Conservation (phyloP, 768 basidiomycete genomes). For the Mycena amicta region DNA sequence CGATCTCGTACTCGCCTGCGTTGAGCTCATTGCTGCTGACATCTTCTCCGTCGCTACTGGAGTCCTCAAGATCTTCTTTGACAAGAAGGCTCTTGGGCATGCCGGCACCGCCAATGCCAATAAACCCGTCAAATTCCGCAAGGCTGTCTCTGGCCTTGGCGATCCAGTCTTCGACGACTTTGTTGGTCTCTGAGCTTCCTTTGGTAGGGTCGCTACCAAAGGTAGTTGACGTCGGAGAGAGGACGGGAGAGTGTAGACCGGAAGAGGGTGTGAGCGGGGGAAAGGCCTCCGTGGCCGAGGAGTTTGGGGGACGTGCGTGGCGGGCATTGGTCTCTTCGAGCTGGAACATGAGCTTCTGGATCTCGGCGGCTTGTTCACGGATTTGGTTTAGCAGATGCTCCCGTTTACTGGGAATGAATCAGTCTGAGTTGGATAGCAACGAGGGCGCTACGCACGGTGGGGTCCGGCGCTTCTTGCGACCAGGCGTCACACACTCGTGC, state of each 20-base stretch:
- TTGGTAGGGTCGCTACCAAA: constrained; percentile 15
- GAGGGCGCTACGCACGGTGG: constrained; percentile 61
- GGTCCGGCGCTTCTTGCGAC: constrained; percentile 76
- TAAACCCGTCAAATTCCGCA: constrained; percentile 66
- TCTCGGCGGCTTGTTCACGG: constrained; percentile 71
- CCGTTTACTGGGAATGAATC: constrained; percentile 58
- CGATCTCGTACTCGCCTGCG: constrained; percentile 41
- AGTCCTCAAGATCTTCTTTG: constrained; percentile 48
- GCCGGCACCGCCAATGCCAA: constrained; percentile 60
- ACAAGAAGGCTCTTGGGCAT: constrained; percentile 55
- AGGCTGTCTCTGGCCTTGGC: constrained; percentile 70
- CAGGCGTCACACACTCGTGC: constrained; percentile 79
- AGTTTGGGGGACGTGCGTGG: constrained; percentile 19
- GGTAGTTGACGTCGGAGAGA: constrained; percentile 38
- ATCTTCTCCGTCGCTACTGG: constrained; percentile 42
- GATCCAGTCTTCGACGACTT: constrained; percentile 78
- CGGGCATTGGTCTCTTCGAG: constrained; percentile 51
- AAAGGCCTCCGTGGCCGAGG: constrained; percentile 24
- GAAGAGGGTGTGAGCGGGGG: constrained; percentile 29
- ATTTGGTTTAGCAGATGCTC: constrained; percentile 80
- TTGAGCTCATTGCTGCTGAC: constrained; percentile 37
- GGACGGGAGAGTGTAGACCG: constrained; percentile 37
- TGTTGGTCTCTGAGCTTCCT: constrained; percentile 43
- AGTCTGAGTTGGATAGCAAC: constrained; percentile 3
- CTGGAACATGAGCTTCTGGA: constrained; percentile 69